phyloP scores from a whole-genome alignment of 1,139 yeast species.

The Yamadazyma buinensis region DNA sequence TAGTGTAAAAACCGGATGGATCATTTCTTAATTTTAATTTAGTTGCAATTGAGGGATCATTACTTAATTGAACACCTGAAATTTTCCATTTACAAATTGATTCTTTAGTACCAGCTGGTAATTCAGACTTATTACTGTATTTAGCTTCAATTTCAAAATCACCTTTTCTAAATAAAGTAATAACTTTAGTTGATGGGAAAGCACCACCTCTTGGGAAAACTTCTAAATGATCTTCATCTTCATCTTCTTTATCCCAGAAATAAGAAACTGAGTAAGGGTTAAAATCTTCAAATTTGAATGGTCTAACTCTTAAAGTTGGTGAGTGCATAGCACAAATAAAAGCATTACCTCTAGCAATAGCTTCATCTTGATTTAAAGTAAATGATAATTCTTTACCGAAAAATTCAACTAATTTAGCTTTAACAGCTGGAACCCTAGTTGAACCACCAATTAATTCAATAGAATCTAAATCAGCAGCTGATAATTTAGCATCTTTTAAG shows the following conservation, averaged over 20 bases:
- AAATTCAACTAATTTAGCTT: constrained; percentile 72
- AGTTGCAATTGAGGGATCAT: constrained; percentile 75
- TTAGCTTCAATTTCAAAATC: constrained; percentile 86
- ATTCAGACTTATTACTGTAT: constrained; percentile 71
- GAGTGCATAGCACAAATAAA: constrained; percentile 99
- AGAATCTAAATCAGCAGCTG: constrained; percentile 73
- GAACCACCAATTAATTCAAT: constrained; percentile 98
- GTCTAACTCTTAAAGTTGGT: constrained; percentile 97
- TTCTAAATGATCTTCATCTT: constrained; percentile 88
- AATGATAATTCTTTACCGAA: constrained; percentile 87
- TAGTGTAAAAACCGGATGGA: constrained; percentile 91
- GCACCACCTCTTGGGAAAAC: constrained; percentile 93
- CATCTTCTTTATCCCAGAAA: constrained; percentile 92
- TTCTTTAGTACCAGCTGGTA: constrained; percentile 68
- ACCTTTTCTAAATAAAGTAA: constrained; percentile 87
- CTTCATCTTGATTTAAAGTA: constrained; percentile 98
- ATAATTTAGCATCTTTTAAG: constrained; percentile 72
- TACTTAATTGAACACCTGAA: constrained; percentile 77
- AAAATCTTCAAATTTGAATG: constrained; percentile 95
- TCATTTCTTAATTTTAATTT: constrained; percentile 95
- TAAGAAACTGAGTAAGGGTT: constrained; percentile 91
- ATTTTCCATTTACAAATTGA: constrained; percentile 81
- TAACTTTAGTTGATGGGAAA: constrained; percentile 93
- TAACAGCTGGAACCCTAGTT: constrained; percentile 93
- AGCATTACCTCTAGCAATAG: constrained; percentile 98